These are phyloP conservation scores for Mortierella claussenii DNA, from an alignment of 192 early-diverging fungal species.

Conservation along the genomic window DNA sequence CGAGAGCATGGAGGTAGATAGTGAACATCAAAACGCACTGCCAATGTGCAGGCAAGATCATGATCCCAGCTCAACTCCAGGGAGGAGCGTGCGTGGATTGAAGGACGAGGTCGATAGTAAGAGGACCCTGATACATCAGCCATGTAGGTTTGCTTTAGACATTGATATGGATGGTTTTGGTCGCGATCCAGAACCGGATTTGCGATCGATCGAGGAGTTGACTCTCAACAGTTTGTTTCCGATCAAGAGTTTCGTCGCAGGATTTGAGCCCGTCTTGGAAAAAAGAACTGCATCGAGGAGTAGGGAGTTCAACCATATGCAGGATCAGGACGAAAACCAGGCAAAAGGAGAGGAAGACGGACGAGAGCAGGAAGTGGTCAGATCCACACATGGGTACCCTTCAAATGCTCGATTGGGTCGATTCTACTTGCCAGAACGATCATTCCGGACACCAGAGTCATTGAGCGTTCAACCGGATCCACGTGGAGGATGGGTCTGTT, in stretches of 20 bases:
- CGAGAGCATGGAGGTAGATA: conserved; percentile 26
- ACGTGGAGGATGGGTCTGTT: conserved; percentile 18
- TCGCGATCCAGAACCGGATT: conserved; percentile 29
- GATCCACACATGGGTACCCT: conserved; percentile 16
- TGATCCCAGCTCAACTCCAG: too few species aligned
- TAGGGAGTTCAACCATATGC: too few species aligned
- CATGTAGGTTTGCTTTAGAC: conserved; percentile 28
- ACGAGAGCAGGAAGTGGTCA: not conserved
- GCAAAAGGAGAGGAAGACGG: not conserved
- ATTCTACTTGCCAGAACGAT: conserved; percentile 32
- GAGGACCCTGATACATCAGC: not conserved
- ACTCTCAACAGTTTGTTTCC: conserved; percentile 20
- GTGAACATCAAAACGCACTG: not conserved
- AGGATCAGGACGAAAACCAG: not conserved
- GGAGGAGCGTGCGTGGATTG: too few species aligned
- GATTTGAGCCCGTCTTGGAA: conserved; percentile 20
- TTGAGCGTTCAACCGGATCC: conserved; percentile 1
- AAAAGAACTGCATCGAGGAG: too few species aligned
- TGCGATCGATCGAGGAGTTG: conserved; percentile 14
- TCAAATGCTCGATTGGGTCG: conserved; percentile 23
- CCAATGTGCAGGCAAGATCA: not conserved
- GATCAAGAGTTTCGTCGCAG: conserved; percentile 31
- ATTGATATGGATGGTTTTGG: conserved; percentile 34
- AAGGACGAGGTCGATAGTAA: conserved; percentile 2
- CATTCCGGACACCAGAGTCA: conserved; percentile 23